Evolutionary conservation across 129 eudicot species (phyloP).

Genomic region (Sambucus nigra): DNA sequence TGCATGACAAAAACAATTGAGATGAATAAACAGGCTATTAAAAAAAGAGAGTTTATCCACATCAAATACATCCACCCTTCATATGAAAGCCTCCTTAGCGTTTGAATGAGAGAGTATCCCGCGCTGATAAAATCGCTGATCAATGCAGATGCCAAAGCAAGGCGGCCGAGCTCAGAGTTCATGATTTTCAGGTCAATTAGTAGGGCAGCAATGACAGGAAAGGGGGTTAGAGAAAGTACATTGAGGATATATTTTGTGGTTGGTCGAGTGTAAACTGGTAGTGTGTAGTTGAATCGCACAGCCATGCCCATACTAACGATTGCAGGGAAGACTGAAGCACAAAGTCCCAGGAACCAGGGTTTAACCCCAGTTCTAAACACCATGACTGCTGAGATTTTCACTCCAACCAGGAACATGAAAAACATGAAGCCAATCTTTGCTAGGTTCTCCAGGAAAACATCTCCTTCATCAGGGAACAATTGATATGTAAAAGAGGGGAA

Average conservation of each 20-base stretch:
- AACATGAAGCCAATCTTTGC: constrained; percentile 31
- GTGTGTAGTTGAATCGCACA: neutral
- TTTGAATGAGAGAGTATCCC: too few relatives aligned
- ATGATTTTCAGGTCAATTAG: constrained; percentile 23
- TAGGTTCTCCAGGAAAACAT: constrained; percentile 18
- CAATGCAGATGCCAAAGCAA: constrained; percentile 22
- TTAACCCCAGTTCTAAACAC: constrained; percentile 18
- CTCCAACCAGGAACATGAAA: constrained; percentile 32
- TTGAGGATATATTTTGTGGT: too few relatives aligned
- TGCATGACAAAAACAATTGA: constrained; percentile 15
- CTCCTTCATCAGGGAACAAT: constrained; percentile 25
- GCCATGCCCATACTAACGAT: neutral
- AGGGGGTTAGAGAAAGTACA: too few relatives aligned
- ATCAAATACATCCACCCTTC: too few relatives aligned
- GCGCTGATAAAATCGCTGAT: constrained; percentile 8
- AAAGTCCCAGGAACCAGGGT: constrained; percentile 23
- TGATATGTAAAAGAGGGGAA: neutral
- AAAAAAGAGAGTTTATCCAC: neutral
- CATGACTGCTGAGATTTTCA: constrained; percentile 26
- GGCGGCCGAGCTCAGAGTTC: constrained; percentile 34
- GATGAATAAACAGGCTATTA: constrained; percentile 1
- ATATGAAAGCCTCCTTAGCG: too few relatives aligned
- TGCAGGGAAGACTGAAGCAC: constrained; percentile 11
- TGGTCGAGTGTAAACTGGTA: neutral
- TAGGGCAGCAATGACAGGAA: constrained; percentile 18